Conservation (phyloP, 2,329 filamentous ascomycete genomes). For the Cadophora luteo-olivacea region DNA sequence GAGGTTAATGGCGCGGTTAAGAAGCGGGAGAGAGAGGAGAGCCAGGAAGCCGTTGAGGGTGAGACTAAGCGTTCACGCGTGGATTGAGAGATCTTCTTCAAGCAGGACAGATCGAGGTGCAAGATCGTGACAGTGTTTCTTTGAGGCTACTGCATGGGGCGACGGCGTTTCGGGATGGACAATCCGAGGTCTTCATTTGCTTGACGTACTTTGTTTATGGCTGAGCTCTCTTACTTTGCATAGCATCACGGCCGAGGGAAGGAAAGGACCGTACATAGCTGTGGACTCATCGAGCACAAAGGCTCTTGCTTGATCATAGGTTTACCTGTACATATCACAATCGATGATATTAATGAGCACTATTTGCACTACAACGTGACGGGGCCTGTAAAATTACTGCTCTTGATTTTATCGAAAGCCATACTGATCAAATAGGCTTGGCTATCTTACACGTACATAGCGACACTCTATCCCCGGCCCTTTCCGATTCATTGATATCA, state of each 20-base stretch:
- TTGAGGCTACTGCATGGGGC: neutral
- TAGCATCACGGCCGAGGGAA: neutral
- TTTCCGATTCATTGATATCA: slow-evolving; percentile 11
- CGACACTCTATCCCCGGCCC: neutral
- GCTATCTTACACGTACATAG: slow-evolving; percentile 21
- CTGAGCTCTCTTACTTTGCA: slow-evolving; percentile 6
- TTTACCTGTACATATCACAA: slow-evolving; percentile 13
- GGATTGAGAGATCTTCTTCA: neutral
- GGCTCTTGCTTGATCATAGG: neutral
- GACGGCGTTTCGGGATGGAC: slow-evolving; percentile 1
- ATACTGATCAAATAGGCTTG: slow-evolving; percentile 8
- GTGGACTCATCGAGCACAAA: slow-evolving; percentile 7
- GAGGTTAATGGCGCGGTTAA: slow-evolving; percentile 17
- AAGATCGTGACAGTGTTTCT: neutral
- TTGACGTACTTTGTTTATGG: slow-evolving; percentile 4
- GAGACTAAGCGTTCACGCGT: slow-evolving; percentile 27
- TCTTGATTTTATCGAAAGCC: slow-evolving; percentile 10
- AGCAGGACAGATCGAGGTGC: neutral
- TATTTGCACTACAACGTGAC: neutral
- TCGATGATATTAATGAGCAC: slow-evolving; percentile 3
- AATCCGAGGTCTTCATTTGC: neutral
- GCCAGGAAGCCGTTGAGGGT: slow-evolving; percentile 19
- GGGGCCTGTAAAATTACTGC: slow-evolving; percentile 3
- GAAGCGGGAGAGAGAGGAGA: slow-evolving; percentile 23
- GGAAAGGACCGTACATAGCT: neutral